Percentiles rank a stretch among this genome's conserved stretches.
phyloP scores from a whole-genome alignment of 2,329 filamentous ascomycete species.

The Phyllosticta citrichinensis region DNA sequence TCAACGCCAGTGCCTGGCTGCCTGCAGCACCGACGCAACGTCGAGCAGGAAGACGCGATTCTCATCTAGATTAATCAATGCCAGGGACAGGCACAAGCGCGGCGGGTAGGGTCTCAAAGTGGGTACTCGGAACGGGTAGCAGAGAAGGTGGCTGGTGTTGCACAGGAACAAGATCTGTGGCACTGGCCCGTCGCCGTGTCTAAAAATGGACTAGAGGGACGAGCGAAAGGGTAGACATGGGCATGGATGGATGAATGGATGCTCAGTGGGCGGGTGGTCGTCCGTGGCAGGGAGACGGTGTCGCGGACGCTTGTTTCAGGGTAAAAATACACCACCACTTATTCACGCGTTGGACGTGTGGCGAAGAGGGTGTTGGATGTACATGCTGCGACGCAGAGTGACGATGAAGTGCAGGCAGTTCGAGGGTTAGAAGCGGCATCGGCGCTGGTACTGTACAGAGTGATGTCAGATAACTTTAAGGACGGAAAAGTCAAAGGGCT shows the following conservation, averaged over 20 bases:
- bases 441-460: too few relatives aligned
- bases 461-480: too few relatives aligned
- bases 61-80: not conserved
- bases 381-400: not conserved
- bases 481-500: too few relatives aligned
- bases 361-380: not conserved
- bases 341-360: not conserved
- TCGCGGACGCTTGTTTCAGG: not conserved
- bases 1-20: too few relatives aligned
- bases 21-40: too few relatives aligned
- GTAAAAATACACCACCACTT: not conserved
- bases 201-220: not conserved
- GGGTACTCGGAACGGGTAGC: not conserved
- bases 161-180: not conserved
- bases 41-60: not conserved
- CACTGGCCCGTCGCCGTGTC: not conserved
- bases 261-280: not conserved
- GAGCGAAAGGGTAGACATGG: not conserved
- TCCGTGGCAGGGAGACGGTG: not conserved
- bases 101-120: not conserved
- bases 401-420: not conserved
- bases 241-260: not conserved
- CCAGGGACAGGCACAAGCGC: not conserved
- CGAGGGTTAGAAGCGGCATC: not conserved
- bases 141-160: not conserved